These are phyloP conservation scores for Onygena corvina DNA, from an alignment of 2,329 filamentous ascomycete species.

Conservation along the genomic window DNA sequence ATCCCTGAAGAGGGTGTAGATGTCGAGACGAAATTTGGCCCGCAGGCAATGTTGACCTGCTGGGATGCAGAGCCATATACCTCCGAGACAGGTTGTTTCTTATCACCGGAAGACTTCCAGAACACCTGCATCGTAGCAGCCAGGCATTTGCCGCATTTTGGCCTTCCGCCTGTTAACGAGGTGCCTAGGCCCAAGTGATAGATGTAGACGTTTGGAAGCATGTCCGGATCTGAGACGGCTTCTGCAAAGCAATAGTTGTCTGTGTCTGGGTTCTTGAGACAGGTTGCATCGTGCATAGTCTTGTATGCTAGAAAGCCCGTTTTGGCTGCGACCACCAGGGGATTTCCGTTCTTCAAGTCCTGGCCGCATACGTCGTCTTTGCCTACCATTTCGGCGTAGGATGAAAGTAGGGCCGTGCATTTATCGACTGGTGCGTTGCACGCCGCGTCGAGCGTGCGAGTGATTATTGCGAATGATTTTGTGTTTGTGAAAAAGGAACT, in stretches of 20 bases:
- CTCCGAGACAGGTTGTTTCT: conserved; percentile 51
- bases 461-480: conserved; percentile 58
- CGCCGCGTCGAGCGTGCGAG: conserved; percentile 63
- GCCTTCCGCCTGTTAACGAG: conserved; percentile 54
- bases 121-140: conserved; percentile 73
- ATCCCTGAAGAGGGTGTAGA: background rate
- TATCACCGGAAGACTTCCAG: conserved; percentile 54
- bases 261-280: conserved; percentile 55
- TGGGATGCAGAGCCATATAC: conserved; percentile 62
- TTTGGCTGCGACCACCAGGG: conserved; percentile 61
- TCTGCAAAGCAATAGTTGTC: conserved; percentile 67
- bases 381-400: conserved; percentile 55
- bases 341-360: conserved; percentile 57
- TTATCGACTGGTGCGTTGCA: conserved; percentile 55
- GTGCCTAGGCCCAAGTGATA: conserved; percentile 79
- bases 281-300: conserved; percentile 67
- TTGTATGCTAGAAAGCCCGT: conserved; percentile 65
- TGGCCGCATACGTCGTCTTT: conserved; percentile 52
- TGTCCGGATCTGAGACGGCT: conserved; percentile 57
- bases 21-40: conserved; percentile 39
- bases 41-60: conserved; percentile 56
- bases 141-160: conserved; percentile 65
- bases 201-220: conserved; percentile 60
- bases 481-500: conserved; percentile 69
- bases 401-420: conserved; percentile 55